Conservation (phyloP, 352 stramenopile genomes). For the Globisporangium mamillatum region DNA sequence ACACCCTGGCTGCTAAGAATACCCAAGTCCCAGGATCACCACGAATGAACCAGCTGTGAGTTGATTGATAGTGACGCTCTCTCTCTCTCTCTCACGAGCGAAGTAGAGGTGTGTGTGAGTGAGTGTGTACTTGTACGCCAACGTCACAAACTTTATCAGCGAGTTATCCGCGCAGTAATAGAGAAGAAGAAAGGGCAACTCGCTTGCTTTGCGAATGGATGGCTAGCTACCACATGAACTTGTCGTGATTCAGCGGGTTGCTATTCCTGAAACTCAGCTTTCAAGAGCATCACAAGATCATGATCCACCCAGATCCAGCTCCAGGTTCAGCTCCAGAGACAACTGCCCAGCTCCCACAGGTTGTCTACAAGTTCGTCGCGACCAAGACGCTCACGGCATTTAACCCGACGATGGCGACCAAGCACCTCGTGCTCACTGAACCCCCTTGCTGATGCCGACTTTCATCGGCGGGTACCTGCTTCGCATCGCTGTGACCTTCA, state of each 20-base stretch:
- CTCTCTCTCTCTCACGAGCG: too few species aligned
- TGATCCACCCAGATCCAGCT: slow-evolving; percentile 2
- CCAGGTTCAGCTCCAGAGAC: not conserved
- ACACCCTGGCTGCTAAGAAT: too few species aligned
- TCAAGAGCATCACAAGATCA: not conserved
- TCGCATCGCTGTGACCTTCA: slow-evolving; percentile 2
- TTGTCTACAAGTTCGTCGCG: slow-evolving; percentile 13
- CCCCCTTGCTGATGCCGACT: not conserved
- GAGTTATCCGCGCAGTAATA: too few species aligned
- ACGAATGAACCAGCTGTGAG: too few species aligned
- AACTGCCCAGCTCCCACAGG: not conserved
- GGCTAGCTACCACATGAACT: too few species aligned
- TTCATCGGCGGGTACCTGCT: slow-evolving; percentile 9
- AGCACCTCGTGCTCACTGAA: not conserved
- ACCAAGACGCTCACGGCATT: slow-evolving; percentile 10
- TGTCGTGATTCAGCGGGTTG: not conserved
- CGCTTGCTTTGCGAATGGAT: too few species aligned
- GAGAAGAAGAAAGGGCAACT: too few species aligned
- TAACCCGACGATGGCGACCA: slow-evolving; percentile 12
- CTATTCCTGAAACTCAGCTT: not conserved
- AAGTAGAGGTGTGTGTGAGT: too few species aligned
- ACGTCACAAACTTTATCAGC: too few species aligned
- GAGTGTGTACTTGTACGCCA: too few species aligned
- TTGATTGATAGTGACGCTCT: too few species aligned
- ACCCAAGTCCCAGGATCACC: too few species aligned